Conservation (phyloP, 805 yeast species). For the Zygoascus bituminiphila region DNA sequence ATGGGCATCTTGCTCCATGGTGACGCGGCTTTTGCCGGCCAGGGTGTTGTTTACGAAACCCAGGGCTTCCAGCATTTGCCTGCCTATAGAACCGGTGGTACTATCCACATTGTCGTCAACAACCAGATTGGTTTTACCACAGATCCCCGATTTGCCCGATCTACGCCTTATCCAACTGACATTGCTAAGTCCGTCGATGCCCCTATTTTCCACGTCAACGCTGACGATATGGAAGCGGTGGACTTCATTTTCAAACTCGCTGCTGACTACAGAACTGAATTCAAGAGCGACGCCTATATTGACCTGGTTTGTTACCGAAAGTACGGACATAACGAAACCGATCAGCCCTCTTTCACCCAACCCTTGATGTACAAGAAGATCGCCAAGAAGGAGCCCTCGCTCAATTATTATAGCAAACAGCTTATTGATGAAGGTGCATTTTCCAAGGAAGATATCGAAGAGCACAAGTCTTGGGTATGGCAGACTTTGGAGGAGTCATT, state of each 20-base stretch:
- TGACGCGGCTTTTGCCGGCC: slow-evolving; percentile 98
- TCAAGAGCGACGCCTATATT: slow-evolving; percentile 92
- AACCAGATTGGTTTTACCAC: slow-evolving; percentile 99
- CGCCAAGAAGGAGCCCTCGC: slow-evolving; percentile 79
- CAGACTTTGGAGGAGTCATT: slow-evolving; percentile 83
- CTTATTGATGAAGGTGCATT: slow-evolving; percentile 81
- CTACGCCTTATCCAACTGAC: slow-evolving; percentile 97
- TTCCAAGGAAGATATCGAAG: slow-evolving; percentile 81
- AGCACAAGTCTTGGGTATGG: slow-evolving; percentile 99
- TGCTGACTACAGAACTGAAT: slow-evolving; percentile 96
- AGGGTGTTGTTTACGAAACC: slow-evolving; percentile 98
- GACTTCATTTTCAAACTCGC: slow-evolving; percentile 90
- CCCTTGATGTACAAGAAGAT: slow-evolving; percentile 94
- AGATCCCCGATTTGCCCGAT: slow-evolving; percentile 94
- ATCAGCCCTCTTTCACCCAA: slow-evolving; percentile 98
- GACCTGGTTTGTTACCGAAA: slow-evolving; percentile 98
- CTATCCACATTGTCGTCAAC: slow-evolving; percentile 90
- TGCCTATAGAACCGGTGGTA: slow-evolving; percentile 97
- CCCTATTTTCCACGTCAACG: slow-evolving; percentile 98
- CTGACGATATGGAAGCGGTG: slow-evolving; percentile 93
- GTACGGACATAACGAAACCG: slow-evolving; percentile 99
- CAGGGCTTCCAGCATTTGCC: slow-evolving; percentile 91
- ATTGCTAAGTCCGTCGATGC: slow-evolving; percentile 94
- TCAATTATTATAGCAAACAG: slow-evolving; percentile 76
- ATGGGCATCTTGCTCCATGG: slow-evolving; percentile 92